Evolutionary conservation across 495 filamentous ascomycete genomes (phyloP).

Genomic region (Aspergillus ostianus): DNA sequence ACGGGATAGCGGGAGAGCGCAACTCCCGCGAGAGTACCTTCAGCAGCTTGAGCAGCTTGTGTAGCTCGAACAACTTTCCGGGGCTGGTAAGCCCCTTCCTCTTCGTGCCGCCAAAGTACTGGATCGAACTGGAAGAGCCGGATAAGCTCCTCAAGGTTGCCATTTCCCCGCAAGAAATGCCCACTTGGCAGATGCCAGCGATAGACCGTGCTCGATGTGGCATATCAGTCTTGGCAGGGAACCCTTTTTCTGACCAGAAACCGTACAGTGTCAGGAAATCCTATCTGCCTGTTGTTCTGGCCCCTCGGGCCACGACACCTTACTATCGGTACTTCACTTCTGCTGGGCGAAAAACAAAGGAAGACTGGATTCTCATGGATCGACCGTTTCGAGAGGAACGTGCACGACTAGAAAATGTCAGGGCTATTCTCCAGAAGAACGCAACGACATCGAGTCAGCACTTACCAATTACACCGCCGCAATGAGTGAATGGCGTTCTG

Average conservation of each 20-base stretch:
- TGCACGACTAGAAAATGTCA: not conserved
- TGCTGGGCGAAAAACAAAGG: not conserved
- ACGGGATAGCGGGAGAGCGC: not conserved
- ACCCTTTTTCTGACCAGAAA: not conserved
- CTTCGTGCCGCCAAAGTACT: not conserved
- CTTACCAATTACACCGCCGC: not conserved
- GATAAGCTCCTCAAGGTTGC: not conserved
- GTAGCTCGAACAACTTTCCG: not conserved
- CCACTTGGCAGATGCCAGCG: not conserved
- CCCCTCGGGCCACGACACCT: not conserved
- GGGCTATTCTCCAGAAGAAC: not conserved
- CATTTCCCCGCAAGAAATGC: not conserved
- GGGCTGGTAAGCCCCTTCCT: not conserved
- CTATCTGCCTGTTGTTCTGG: not conserved
- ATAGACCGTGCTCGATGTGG: not conserved
- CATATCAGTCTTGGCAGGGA: not conserved
- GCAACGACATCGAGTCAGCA: not conserved
- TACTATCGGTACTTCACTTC: not conserved
- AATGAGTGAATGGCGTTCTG: not conserved
- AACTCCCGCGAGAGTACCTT: not conserved
- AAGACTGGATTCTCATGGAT: not conserved
- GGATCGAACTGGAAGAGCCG: not conserved
- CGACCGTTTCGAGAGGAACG: not conserved
- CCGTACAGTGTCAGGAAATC: not conserved
- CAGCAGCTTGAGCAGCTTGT: no score